A percentile compares a stretch with the other conserved stretches of the same genome.
Evolutionary conservation across 148 eudicot genomes (phyloP).

Genomic region (Linanthus parryae): DNA sequence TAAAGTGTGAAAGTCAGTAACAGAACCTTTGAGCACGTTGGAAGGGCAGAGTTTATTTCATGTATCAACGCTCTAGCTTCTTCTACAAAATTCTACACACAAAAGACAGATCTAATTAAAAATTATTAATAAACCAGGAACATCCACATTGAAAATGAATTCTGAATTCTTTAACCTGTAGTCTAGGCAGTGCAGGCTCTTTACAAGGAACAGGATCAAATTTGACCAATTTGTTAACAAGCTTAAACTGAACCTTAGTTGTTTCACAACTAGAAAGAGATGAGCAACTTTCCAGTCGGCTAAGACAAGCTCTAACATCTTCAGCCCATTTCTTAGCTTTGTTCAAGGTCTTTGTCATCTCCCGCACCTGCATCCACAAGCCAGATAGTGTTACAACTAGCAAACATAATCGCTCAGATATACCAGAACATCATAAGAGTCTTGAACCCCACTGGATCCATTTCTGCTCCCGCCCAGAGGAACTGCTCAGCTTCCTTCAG

Average conservation of each 20-base stretch:
- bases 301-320: constrained; percentile 43
- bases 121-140: constrained; percentile 6
- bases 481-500: constrained; percentile 84
- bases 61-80: constrained; percentile 51
- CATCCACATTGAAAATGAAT: constrained; percentile 1
- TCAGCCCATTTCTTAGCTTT: constrained; percentile 84
- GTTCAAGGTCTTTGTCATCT: constrained; percentile 58
- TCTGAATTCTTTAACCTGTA: constrained; percentile 46
- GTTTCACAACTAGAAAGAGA: constrained; percentile 17
- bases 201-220: constrained; percentile 55
- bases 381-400: constrained; percentile 3
- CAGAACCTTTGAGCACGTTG: constrained; percentile 29
- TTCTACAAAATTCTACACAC: constrained; percentile 46
- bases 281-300: constrained; percentile 47
- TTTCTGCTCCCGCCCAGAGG: constrained; percentile 97
- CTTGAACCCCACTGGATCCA: constrained; percentile 67
- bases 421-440: neutral
- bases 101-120: constrained; percentile 3
- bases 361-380: constrained; percentile 63
- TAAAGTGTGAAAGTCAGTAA: constrained; percentile 32
- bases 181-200: constrained; percentile 48
- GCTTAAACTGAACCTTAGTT: constrained; percentile 56
- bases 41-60: constrained; percentile 51
- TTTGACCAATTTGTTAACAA: constrained; percentile 37
- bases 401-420: neutral